phyloP scores from a whole-genome alignment of 306 rosid genomes.

The Dalbergia oliveri region DNA sequence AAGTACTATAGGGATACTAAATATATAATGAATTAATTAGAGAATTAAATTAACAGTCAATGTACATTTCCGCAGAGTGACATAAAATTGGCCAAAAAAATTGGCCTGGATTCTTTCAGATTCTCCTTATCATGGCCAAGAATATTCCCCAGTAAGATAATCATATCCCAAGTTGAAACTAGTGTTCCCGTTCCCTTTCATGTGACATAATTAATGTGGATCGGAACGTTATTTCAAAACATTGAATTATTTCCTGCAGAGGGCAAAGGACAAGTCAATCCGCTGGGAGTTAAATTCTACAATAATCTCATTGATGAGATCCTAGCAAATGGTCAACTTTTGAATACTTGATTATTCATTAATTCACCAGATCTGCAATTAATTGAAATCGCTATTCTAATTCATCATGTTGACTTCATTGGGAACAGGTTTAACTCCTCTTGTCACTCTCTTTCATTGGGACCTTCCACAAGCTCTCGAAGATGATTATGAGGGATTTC shows the following conservation, averaged over 20 bases:
- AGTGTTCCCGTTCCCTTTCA: no score
- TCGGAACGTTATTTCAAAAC: not conserved
- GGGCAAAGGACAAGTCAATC: slow-evolving; percentile 49
- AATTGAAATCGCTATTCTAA: not conserved
- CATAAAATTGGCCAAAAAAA: slow-evolving; percentile 53
- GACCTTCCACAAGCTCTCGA: slow-evolving; percentile 66
- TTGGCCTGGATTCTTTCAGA: slow-evolving; percentile 66
- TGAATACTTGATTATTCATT: not conserved
- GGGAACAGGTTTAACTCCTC: slow-evolving; percentile 49
- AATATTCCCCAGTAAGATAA: slow-evolving; percentile 62
- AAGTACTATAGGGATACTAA: no score
- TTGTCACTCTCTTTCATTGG: slow-evolving; percentile 66
- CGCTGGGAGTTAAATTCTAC: slow-evolving; percentile 60
- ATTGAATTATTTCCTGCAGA: slow-evolving; percentile 24
- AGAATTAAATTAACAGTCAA: no score
- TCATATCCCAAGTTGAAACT: no score
- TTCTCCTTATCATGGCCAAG: slow-evolving; percentile 72
- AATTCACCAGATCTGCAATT: no score
- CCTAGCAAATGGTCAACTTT: slow-evolving; percentile 50
- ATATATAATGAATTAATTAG: not conserved
- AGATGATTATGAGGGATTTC: slow-evolving; percentile 60
- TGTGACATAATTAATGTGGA: no score
- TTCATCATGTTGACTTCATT: not conserved
- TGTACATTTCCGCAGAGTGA: slow-evolving; percentile 48
- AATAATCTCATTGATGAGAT: slow-evolving; percentile 60